Evolutionary conservation across 495 filamentous ascomycete species (phyloP), one percentile per base, ranked within the genome.

Genomic region (Penicillium verhagenii): DNA sequence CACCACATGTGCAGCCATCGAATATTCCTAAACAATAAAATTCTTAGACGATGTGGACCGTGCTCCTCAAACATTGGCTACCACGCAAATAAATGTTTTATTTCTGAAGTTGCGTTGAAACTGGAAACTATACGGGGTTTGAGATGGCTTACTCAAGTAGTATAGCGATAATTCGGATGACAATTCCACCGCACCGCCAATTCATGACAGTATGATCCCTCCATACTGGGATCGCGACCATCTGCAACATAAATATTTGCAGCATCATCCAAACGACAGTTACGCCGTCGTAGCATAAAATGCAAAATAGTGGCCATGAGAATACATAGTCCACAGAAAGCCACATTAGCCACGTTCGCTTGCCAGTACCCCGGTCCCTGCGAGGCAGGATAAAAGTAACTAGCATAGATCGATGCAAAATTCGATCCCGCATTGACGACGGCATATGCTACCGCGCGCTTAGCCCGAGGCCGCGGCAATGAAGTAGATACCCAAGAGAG

Each of bases 401-500:
- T 69, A 3, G 73, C 73, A 68, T 70, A 77, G 51, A 74, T 73
- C 13, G 57, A 61, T 18, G 73, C 68, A 7, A 65, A 65, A 48
- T 76, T 74, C 14, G 66, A 69, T 16, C 74, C 50, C 6, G 63
- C 60, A 58, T 73, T 74, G 42, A 76, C 70, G 50, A 74, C 69
- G 9, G 72, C 73, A 37, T 74, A 67, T 5, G 70, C 69, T 7
- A 70, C 73, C 25, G 75, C 75, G 14, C 74, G 72, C 54, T 78
- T 78, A 0, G 74, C 63, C 6, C 70, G 72, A 33, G 75, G 71
- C n/a, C 74, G 62, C 2, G 74, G 71, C 47, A 77, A 71, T 3
- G 71, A 64, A 37, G 64, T 74, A 3, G 70, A 67, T n/a, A 75
- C 71, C 76, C 74, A 78, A 24, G 71, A 69, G 31, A 69, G 70